These are phyloP conservation scores for Betula pendula DNA, from an alignment of 306 rosid genomes.

Conservation along the genomic window DNA sequence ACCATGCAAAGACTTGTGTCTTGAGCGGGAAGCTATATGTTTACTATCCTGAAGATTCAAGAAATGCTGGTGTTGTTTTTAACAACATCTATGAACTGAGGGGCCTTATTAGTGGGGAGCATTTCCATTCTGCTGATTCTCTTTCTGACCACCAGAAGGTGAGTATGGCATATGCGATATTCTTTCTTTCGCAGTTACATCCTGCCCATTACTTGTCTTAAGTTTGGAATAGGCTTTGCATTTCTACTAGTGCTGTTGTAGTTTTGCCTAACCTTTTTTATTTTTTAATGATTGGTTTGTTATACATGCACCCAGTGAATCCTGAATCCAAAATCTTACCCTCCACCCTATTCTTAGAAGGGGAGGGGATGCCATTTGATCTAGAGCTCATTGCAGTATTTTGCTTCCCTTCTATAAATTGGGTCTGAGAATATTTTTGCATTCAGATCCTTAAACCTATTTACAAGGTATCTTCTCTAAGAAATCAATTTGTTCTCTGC, in stretches of 20 bases:
- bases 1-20: constrained; percentile 95
- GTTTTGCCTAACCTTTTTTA: constrained; percentile 7
- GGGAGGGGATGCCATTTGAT: neutral
- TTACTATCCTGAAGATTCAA: constrained; percentile 88
- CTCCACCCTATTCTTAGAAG: neutral
- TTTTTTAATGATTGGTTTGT: neutral
- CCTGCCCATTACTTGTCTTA: neutral
- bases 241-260: neutral
- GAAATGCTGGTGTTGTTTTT: constrained; percentile 86
- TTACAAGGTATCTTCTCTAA: neutral
- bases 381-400: neutral
- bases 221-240: constrained; percentile 4
- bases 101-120: constrained; percentile 85
- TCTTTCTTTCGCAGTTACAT: constrained; percentile 6
- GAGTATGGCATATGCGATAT: constrained; percentile 22
- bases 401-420: neutral
- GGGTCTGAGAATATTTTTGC: neutral
- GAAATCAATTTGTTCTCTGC: neutral
- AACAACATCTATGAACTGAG: constrained; percentile 84
- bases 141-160: constrained; percentile 93
- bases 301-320: neutral
- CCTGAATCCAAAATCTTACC: neutral
- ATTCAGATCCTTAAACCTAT: neutral
- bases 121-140: constrained; percentile 78
- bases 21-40: constrained; percentile 84